phyloP scores from a whole-genome alignment of 2,329 filamentous ascomycete species.

The Tolypocladium ovalisporum region DNA sequence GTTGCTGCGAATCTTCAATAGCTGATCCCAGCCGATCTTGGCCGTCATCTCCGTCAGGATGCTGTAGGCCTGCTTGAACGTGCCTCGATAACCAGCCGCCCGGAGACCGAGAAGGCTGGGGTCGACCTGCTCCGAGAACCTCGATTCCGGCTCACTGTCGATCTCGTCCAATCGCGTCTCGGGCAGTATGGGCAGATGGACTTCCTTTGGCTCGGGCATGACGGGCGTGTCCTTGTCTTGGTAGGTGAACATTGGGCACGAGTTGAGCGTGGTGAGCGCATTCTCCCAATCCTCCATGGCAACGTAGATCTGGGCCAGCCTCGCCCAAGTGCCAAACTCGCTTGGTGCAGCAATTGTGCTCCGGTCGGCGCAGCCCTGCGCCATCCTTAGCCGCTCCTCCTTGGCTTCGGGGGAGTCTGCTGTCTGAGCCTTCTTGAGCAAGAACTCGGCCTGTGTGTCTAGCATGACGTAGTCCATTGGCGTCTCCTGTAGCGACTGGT shows the following conservation, averaged over 20 bases:
- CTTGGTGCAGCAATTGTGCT: constrained; percentile 92
- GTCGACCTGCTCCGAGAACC: constrained; percentile 77
- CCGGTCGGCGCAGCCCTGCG: constrained; percentile 84
- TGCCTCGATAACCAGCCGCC: constrained; percentile 84
- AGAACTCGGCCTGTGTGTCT: constrained; percentile 86
- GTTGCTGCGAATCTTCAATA: constrained; percentile 87
- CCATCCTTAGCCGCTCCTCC: constrained; percentile 67
- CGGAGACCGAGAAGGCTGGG: constrained; percentile 76
- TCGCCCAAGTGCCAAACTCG: constrained; percentile 95
- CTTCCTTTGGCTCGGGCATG: constrained; percentile 85
- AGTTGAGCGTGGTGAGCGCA: constrained; percentile 89
- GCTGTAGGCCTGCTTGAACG: constrained; percentile 88
- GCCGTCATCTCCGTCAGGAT: constrained; percentile 92
- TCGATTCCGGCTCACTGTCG: constrained; percentile 76
- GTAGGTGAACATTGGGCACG: constrained; percentile 99
- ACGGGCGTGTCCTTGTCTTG: constrained; percentile 94
- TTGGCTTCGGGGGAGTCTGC: constrained; percentile 43
- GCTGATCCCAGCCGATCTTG: constrained; percentile 95
- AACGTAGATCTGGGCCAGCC: constrained; percentile 87
- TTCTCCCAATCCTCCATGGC: constrained; percentile 94
- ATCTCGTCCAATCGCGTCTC: constrained; percentile 94
- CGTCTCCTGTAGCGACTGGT: constrained; percentile 78
- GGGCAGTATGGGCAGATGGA: constrained; percentile 74
- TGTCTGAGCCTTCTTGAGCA: constrained; percentile 66
- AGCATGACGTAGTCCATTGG: constrained; percentile 98